These are phyloP conservation scores for Tagetes erecta DNA, from an alignment of 129 eudicot genomes.

Conservation along the genomic window DNA sequence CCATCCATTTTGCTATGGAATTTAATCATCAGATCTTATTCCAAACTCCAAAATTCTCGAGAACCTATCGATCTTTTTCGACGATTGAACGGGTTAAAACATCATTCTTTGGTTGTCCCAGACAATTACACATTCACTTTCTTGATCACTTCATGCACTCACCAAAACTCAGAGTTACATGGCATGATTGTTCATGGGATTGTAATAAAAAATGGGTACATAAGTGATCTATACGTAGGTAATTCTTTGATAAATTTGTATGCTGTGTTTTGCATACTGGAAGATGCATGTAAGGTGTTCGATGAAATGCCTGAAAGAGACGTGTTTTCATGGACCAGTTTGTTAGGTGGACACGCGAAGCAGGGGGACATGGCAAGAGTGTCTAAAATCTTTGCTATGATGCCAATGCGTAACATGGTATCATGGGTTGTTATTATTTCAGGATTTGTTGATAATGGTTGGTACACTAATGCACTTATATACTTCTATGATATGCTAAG, in stretches of 20 bases:
- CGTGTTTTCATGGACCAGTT: slow-evolving; percentile 87
- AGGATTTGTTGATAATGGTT: slow-evolving; percentile 54
- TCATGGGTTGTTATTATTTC: slow-evolving; percentile 85
- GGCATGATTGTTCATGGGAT: slow-evolving; percentile 66
- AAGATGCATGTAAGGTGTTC: slow-evolving; percentile 58
- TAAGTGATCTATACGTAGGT: slow-evolving; percentile 49
- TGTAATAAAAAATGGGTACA: slow-evolving; percentile 55
- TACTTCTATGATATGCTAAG: slow-evolving; percentile 53
- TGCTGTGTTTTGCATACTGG: slow-evolving; percentile 41
- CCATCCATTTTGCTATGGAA: slow-evolving; percentile 72
- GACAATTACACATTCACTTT: slow-evolving; percentile 74
- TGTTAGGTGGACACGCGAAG: slow-evolving; percentile 62
- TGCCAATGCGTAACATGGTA: slow-evolving; percentile 67
- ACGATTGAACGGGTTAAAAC: slow-evolving; percentile 36
- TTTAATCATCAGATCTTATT: slow-evolving; percentile 62
- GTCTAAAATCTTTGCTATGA: slow-evolving; percentile 45
- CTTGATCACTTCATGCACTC: slow-evolving; percentile 72
- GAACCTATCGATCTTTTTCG: slow-evolving; percentile 51
- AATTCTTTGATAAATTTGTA: slow-evolving; percentile 69
- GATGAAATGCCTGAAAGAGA: slow-evolving; percentile 71
- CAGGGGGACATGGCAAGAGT: slow-evolving; percentile 55
- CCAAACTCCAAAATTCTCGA: slow-evolving; percentile 51
- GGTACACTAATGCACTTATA: slow-evolving; percentile 52
- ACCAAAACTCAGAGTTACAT: slow-evolving; percentile 37
- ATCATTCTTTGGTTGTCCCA: slow-evolving; percentile 35